Evolutionary conservation across 2,329 filamentous ascomycete species (phyloP).

Genomic region (Clonostachys rhizophaga): DNA sequence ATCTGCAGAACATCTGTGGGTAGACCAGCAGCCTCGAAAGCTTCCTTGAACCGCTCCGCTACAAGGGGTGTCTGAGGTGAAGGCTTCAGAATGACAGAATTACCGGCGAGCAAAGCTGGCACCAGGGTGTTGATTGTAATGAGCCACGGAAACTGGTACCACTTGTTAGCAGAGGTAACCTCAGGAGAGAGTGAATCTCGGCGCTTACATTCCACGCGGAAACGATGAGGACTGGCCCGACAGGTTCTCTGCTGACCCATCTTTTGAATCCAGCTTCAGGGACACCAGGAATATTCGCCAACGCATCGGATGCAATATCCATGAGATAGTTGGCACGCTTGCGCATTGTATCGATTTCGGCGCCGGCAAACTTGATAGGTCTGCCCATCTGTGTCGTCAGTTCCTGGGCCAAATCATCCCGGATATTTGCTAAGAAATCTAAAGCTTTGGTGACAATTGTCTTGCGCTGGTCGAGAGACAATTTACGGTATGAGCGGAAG

Average conservation of each 20-base stretch:
- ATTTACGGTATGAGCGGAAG: slow-evolving; percentile 73
- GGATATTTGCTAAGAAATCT: slow-evolving; percentile 61
- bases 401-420: slow-evolving; percentile 79
- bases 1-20: slow-evolving; percentile 83
- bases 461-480: slow-evolving; percentile 70
- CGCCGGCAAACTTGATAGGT: slow-evolving; percentile 80
- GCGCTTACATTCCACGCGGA: slow-evolving; percentile 90
- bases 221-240: slow-evolving; percentile 83
- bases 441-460: slow-evolving; percentile 78
- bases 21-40: slow-evolving; percentile 79
- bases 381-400: slow-evolving; percentile 94
- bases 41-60: slow-evolving; percentile 73
- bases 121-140: slow-evolving; percentile 90
- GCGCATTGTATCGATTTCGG: slow-evolving; percentile 80
- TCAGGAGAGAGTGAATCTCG: too few relatives aligned
- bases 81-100: slow-evolving; percentile 89
- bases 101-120: slow-evolving; percentile 84
- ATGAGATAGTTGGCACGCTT: slow-evolving; percentile 82
- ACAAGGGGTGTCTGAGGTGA: slow-evolving; percentile 93
- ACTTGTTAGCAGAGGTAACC: neutral
- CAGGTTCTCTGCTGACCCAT: slow-evolving; percentile 81
- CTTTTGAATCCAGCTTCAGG: slow-evolving; percentile 83
- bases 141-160: slow-evolving; percentile 78
- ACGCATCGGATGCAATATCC: slow-evolving; percentile 72
- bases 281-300: slow-evolving; percentile 79